These are phyloP conservation scores for Hypoxylon sp. DNA, from an alignment of 2,329 filamentous ascomycete species.

Conservation along the genomic window DNA sequence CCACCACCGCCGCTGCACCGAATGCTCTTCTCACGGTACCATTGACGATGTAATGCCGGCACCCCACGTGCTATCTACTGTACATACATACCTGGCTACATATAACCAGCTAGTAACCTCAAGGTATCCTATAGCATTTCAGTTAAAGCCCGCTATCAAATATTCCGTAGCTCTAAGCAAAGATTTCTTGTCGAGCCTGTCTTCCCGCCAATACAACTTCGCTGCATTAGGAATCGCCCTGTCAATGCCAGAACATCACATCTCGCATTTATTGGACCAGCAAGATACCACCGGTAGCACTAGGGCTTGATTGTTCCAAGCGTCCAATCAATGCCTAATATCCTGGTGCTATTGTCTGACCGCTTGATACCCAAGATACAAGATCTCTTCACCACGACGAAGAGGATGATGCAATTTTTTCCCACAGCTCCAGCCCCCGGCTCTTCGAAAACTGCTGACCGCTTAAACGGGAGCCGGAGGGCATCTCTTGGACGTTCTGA, in stretches of 20 bases:
- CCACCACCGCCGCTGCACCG: too few relatives aligned
- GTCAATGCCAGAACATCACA: constrained; percentile 17
- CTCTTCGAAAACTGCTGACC: constrained; percentile 25
- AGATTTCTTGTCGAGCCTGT: constrained; percentile 29
- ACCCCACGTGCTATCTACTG: constrained; percentile 40
- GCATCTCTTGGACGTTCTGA: constrained; percentile 1
- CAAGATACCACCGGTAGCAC: constrained; percentile 25
- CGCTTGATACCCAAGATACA: constrained; percentile 30
- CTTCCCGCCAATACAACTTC: constrained; percentile 33
- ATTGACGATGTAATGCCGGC: constrained; percentile 22
- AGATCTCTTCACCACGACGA: constrained; percentile 24
- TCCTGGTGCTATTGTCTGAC: constrained; percentile 23
- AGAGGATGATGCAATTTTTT: constrained; percentile 34
- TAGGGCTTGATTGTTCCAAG: constrained; percentile 22
- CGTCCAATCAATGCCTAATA: constrained; percentile 30
- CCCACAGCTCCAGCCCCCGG: constrained; percentile 21
- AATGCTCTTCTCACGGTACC: not conserved
- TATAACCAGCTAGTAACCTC: constrained; percentile 30
- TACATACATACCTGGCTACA: too few relatives aligned
- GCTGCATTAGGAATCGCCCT: constrained; percentile 26
- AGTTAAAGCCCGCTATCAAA: constrained; percentile 19
- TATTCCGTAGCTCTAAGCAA: constrained; percentile 18
- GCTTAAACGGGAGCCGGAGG: constrained; percentile 17
- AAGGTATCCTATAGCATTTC: constrained; percentile 5
- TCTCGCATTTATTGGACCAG: constrained; percentile 26